Base-by-base conservation (phyloP, 2,329 filamentous ascomycete genomes). In the Graphium sp. region DNA sequence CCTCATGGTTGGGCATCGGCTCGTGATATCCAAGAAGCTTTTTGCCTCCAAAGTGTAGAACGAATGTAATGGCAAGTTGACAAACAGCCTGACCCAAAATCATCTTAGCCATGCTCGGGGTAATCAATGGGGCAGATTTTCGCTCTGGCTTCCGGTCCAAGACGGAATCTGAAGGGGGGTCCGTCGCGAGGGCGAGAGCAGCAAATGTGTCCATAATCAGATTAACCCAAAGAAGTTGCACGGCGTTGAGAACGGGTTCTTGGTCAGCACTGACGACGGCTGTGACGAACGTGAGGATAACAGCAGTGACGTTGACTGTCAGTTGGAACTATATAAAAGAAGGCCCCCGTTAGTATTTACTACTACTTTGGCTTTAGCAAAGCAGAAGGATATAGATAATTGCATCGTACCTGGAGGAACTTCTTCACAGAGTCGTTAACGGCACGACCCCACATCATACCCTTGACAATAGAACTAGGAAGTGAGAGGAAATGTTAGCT, bases 91-190 rank as follows among this genome's bases (percentile, higher is more conserved):
- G 69, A 4, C 68, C 69, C 18, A 62, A 54, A 28, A 74, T 72
- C 60, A 74, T 73, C 50, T 74, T 74, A 65, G 66, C 73, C 68
- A 74, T 74, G 32, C 55, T 75, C 33, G 67, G 54, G 2, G 74
- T 82, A 39, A 87, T 81, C 3, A 87, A 58, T 0, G 78, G 66
- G 1, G 77, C 74, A 27, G 67, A 74, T 44, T 84, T 84, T 5
- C 52, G 48, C 35, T 63, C 56, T 1, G 60, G 60, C 14, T 49
- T 46, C 38, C 71, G 59, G 34, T 50, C 44, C 11, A 52, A 39
- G 7, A 52, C 41, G 5, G 46, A 45, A 2, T 40, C 41, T 7
- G 41, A 38, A 4, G 49, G 48, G 0, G 48, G 46, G 24, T 52
- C 49, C 2, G 48, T 52, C 11, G 48, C 48, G 6, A 53, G 47